Evolutionary conservation across 2,329 filamentous ascomycete species (phyloP).

Genomic region (Fusarium nematophilum): DNA sequence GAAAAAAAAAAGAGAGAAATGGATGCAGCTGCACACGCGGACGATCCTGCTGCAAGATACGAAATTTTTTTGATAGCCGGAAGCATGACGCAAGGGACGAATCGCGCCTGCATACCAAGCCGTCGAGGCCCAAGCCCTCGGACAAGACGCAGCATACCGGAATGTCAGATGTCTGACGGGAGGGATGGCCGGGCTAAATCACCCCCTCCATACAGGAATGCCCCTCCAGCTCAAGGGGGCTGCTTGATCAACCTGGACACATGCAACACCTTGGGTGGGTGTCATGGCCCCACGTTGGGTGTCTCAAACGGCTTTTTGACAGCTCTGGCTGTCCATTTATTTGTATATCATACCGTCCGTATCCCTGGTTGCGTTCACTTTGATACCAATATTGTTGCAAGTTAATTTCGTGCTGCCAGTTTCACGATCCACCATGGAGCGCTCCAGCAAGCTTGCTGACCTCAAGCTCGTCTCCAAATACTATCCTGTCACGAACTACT

Average conservation of each 20-base stretch:
- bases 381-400: constrained; percentile 36
- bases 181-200: constrained; percentile 39
- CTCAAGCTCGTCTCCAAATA: constrained; percentile 55
- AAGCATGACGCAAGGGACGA: constrained; percentile 40
- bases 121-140: constrained; percentile 30
- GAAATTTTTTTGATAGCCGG: constrained; percentile 1
- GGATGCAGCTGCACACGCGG: constrained; percentile 8
- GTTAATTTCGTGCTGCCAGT: constrained; percentile 35
- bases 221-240: constrained; percentile 43
- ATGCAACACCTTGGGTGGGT: constrained; percentile 34
- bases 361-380: constrained; percentile 41
- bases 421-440: constrained; percentile 49
- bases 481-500: constrained; percentile 55
- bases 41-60: constrained; percentile 23
- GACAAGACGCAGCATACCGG: constrained; percentile 34
- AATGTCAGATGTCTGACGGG: constrained; percentile 29
- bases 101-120: constrained; percentile 39
- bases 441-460: constrained; percentile 50
- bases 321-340: constrained; percentile 36
- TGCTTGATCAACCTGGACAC: constrained; percentile 32
- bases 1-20: constrained; percentile 22
- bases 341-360: constrained; percentile 45
- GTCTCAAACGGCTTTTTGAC: constrained; percentile 41
- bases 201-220: constrained; percentile 44
- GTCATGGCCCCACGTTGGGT: constrained; percentile 40